Percentiles rank a stretch among this genome's conserved stretches.
phyloP scores from a whole-genome alignment of 805 yeast species.

The Jamesozyma spencerorum region DNA sequence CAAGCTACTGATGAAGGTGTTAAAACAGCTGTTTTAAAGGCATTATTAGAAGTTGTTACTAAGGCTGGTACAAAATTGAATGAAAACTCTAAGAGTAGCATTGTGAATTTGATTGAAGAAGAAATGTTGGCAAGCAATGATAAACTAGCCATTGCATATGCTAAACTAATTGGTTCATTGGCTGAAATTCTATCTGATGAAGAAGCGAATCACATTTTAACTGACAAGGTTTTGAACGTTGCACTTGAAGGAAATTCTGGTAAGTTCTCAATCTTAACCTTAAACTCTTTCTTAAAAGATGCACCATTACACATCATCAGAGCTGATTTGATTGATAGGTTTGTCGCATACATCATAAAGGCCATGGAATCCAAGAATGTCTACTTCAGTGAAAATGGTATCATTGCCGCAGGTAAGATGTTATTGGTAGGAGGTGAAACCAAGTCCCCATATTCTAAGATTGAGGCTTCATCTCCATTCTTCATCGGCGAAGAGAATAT shows the following conservation, averaged over 20 bases:
- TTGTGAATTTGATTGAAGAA: conserved; percentile 65
- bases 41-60: conserved; percentile 69
- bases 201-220: conserved; percentile 54
- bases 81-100: conserved; percentile 58
- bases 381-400: conserved; percentile 64
- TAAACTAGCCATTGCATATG: conserved; percentile 64
- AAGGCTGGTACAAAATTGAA: conserved; percentile 73
- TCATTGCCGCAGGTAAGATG: conserved; percentile 74
- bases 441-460: conserved; percentile 29
- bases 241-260: conserved; percentile 36
- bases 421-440: conserved; percentile 43
- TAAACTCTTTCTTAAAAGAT: conserved; percentile 73
- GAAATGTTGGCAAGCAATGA: conserved; percentile 50
- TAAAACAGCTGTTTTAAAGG: conserved; percentile 76
- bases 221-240: conserved; percentile 46
- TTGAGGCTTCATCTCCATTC: conserved; percentile 28
- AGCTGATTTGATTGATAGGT: conserved; percentile 41
- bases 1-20: conserved; percentile 59
- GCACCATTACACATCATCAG: conserved; percentile 57
- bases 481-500: conserved; percentile 37
- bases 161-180: conserved; percentile 67
- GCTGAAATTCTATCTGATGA: conserved; percentile 55
- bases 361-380: conserved; percentile 36
- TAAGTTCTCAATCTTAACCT: conserved; percentile 58
- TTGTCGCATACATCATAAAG: conserved; percentile 40